Evolutionary conservation across 768 basidiomycete species (phyloP).

Genomic region (Boletus fagicola): DNA sequence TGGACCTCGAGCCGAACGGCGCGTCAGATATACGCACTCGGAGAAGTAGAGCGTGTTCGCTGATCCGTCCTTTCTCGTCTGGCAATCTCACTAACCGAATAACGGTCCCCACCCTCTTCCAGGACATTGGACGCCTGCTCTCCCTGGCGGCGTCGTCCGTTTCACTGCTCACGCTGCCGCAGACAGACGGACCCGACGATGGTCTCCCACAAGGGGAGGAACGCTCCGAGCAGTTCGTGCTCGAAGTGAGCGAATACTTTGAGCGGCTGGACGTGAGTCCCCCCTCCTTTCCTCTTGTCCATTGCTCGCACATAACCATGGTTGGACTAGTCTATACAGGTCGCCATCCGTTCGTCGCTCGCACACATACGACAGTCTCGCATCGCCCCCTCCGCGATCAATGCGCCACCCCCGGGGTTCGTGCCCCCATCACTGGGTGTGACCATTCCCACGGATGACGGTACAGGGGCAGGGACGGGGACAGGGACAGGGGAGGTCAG

Average conservation of each 20-base stretch:
- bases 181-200: constrained; percentile 69
- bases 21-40: constrained; percentile 75
- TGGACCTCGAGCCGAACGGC: constrained; percentile 82
- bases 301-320: not conserved
- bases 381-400: constrained; percentile 86
- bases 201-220: constrained; percentile 77
- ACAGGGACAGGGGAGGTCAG: constrained; percentile 33
- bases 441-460: constrained; percentile 50
- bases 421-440: constrained; percentile 79
- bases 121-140: constrained; percentile 79
- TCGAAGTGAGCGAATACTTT: constrained; percentile 84
- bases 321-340: constrained; percentile 62
- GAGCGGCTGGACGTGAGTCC: constrained; percentile 69
- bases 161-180: constrained; percentile 76
- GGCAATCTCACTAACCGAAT: not conserved
- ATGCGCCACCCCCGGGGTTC: constrained; percentile 69
- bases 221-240: constrained; percentile 80
- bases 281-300: constrained; percentile 5
- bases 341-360: constrained; percentile 70
- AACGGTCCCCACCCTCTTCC: not conserved
- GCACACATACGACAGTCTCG: constrained; percentile 80
- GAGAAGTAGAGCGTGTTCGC: constrained; percentile 74
- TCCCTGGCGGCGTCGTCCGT: constrained; percentile 76
- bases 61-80: not conserved
- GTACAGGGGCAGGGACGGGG: not conserved